These are phyloP conservation scores for Syncephalastrum monosporum DNA, from an alignment of 371 early-diverging fungal species.

Conservation along the genomic window DNA sequence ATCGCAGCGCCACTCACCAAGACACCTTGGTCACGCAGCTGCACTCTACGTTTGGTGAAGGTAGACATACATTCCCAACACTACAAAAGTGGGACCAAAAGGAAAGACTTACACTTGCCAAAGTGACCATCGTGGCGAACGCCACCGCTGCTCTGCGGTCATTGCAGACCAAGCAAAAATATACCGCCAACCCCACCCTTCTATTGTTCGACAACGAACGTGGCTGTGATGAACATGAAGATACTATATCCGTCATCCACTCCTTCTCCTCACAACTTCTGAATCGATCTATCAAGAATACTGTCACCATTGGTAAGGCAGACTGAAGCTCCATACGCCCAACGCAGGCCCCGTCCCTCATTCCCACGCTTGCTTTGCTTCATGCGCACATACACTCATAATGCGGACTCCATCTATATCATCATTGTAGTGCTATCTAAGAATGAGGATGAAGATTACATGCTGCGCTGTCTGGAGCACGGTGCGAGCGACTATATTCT, in stretches of 20 bases:
- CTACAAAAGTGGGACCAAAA: not conserved
- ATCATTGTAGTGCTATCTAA: conserved; percentile 26
- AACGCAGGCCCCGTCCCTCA: conserved; percentile 1
- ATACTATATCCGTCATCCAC: no score
- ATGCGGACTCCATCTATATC: not conserved
- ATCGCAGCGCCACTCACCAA: conserved; percentile 4
- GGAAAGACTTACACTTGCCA: not conserved
- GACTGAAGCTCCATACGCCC: not conserved
- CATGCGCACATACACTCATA: not conserved
- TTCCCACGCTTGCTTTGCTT: conserved; percentile 4
- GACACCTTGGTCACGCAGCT: conserved; percentile 1
- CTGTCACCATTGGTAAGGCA: conserved; percentile 19
- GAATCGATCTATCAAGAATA: conserved; percentile 3
- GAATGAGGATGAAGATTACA: conserved; percentile 34
- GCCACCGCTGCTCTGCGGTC: conserved; percentile 11
- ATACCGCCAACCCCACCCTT: conserved; percentile 5
- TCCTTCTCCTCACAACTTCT: no score
- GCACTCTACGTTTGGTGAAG: conserved; percentile 4
- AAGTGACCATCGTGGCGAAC: conserved; percentile 12
- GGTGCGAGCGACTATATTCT: conserved; percentile 61
- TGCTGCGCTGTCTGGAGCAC: conserved; percentile 44
- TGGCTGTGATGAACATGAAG: no score
- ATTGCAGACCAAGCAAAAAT: conserved; percentile 9
- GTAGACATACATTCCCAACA: not conserved
- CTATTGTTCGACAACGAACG: conserved; percentile 12